Conservation (phyloP, 2,329 filamentous ascomycete species). For the Amylocarpus encephaloides region DNA sequence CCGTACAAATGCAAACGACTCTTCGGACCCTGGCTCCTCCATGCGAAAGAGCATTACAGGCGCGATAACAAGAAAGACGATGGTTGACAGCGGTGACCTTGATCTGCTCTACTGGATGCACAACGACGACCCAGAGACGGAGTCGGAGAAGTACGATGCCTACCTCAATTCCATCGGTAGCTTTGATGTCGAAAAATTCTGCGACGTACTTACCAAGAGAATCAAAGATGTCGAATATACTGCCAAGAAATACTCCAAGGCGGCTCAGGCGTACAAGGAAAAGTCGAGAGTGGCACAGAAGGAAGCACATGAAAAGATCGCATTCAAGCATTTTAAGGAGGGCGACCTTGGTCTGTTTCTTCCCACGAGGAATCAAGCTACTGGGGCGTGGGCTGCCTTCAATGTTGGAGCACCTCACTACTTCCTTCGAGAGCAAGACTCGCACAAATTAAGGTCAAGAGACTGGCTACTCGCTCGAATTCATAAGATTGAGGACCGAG, state of each 20-base stretch:
- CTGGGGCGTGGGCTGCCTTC: slow-evolving; percentile 95
- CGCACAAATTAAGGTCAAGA: slow-evolving; percentile 72
- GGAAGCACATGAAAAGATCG: slow-evolving; percentile 92
- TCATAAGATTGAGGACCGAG: slow-evolving; percentile 80
- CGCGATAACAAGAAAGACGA: slow-evolving; percentile 46
- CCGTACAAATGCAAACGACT: slow-evolving; percentile 52
- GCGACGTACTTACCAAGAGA: slow-evolving; percentile 78
- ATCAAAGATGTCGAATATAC: slow-evolving; percentile 91
- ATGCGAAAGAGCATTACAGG: slow-evolving; percentile 46
- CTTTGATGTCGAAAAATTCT: slow-evolving; percentile 79
- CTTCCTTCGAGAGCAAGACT: slow-evolving; percentile 89
- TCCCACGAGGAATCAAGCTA: slow-evolving; percentile 88
- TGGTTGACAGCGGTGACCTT: slow-evolving; percentile 59
- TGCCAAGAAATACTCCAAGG: slow-evolving; percentile 87
- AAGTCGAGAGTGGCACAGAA: slow-evolving; percentile 74
- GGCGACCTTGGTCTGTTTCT: slow-evolving; percentile 91
- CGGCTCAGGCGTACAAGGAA: slow-evolving; percentile 80
- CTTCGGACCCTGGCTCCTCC: slow-evolving; percentile 49
- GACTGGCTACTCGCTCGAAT: slow-evolving; percentile 98
- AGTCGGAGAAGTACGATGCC: slow-evolving; percentile 66
- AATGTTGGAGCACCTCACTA: slow-evolving; percentile 97
- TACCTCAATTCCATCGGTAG: slow-evolving; percentile 68
- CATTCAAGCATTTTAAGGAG: slow-evolving; percentile 92
- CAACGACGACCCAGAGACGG: slow-evolving; percentile 55
- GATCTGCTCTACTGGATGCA: slow-evolving; percentile 79